Conservation (phyloP, 2,329 filamentous ascomycete species). For the Cryphonectria radicalis region DNA sequence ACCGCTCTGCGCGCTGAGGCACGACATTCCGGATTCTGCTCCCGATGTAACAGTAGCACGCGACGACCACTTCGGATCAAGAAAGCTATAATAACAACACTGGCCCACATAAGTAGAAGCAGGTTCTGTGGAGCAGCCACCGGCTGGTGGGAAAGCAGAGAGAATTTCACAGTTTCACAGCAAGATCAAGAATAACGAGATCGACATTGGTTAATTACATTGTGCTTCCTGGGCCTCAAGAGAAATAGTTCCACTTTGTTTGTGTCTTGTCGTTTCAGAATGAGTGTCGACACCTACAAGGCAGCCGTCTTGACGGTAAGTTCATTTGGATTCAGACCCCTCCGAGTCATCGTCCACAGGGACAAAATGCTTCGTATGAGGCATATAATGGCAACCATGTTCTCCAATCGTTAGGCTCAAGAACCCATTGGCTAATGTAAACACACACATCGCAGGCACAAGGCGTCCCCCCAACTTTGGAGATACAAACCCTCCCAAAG, state of each 20-base stretch:
- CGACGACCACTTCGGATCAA: not conserved
- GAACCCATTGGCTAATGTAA: not conserved
- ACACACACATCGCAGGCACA: conserved; percentile 2
- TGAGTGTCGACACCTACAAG: conserved; percentile 27
- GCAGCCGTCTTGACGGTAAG: conserved; percentile 28
- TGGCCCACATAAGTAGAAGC: not conserved
- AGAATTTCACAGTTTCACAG: not conserved
- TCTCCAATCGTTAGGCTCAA: too few species aligned
- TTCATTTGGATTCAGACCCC: not conserved
- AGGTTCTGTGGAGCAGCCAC: not conserved
- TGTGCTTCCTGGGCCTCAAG: too few species aligned
- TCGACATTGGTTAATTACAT: too few species aligned
- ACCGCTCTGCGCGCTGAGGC: not conserved
- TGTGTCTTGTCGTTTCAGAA: not conserved
- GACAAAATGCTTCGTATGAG: not conserved
- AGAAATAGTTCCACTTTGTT: too few species aligned
- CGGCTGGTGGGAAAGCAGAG: not conserved
- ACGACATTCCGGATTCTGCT: not conserved
- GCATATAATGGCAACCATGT: not conserved
- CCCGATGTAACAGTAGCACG: not conserved
- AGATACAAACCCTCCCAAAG: conserved; percentile 33
- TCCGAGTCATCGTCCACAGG: not conserved
- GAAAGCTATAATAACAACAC: not conserved
- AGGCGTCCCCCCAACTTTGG: conserved; percentile 28
- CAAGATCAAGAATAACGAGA: not conserved